Evolutionary conservation across 768 basidiomycete species (phyloP), one percentile per base, ranked within the genome.

Genomic region (Tricholoma flavovirens): DNA sequence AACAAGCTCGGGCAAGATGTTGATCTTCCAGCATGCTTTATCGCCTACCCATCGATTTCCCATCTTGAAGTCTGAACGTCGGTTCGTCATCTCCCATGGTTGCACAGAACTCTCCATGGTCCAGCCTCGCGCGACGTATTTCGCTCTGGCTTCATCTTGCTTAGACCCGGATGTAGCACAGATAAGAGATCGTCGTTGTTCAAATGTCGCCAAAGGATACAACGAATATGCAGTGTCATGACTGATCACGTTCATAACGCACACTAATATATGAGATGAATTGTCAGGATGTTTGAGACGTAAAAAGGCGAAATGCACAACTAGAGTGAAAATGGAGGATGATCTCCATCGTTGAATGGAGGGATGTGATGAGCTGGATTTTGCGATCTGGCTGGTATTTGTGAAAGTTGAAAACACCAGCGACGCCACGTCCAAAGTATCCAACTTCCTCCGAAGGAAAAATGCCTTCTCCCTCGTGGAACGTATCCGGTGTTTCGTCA

Each of bases 261-360:
- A 70, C 1, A 75, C 76, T 75, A n/a, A 42, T 7, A 33, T 29
- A n/a, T 17, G 51, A 3, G 14, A n/a, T 14, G n/a, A 15, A 38
- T n/a, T n/a, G 1, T 38, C 8, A 12, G n/a, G 12, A 30, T 29
- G n/a, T n/a, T n/a, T n/a, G 12, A 53, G 6, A n/a, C 14, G 71
- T 1, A 5, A 45, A 6, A 45, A 11, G 24, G 21, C 0, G 11
- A 66, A 40, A 4, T 5, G 7, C 77, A 24, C 38, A n/a, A 81
- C 80, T 78, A 0, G 75, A 77, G 54, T 82, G 81, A 53, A 80
- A 81, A 6, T 61, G 60, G 1, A 81, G 53, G n/a, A 82, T 74
- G 8, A 64, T 56, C 17, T 72, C 68, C 54, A 78, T 61, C 0
- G 77, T 69, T 12, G 65, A 64, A 46, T 60, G 8, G 48, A 54